phyloP scores from a whole-genome alignment of 768 basidiomycete genomes.

The Auricularia auricula-judae region DNA sequence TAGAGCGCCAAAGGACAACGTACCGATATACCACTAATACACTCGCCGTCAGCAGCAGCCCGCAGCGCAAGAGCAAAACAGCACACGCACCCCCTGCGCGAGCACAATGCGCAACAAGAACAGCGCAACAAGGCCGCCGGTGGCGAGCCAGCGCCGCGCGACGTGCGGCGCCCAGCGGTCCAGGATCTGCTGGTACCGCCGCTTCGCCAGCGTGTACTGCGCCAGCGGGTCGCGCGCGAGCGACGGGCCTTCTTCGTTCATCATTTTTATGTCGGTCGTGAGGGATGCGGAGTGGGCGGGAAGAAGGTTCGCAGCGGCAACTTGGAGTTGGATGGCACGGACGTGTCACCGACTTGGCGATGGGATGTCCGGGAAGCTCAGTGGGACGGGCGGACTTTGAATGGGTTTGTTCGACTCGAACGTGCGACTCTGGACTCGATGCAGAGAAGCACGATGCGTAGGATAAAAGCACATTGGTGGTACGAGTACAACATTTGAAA shows the following conservation, averaged over 20 bases:
- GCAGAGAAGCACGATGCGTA: too few species aligned
- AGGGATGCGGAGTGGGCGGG: too few species aligned
- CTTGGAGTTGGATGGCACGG: too few species aligned
- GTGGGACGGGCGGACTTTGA: too few species aligned
- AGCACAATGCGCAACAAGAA: constrained; percentile 82
- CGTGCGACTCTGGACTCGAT: too few species aligned
- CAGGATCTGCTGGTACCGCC: constrained; percentile 79
- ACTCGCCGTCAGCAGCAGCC: constrained; percentile 7
- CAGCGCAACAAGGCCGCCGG: constrained; percentile 53
- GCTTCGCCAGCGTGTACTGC: constrained; percentile 15
- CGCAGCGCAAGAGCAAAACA: neutral
- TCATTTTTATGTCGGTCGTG: neutral
- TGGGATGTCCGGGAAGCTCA: too few species aligned
- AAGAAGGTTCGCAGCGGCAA: too few species aligned
- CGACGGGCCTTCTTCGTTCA: neutral
- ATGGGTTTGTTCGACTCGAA: too few species aligned
- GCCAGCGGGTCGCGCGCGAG: neutral
- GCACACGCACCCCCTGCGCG: constrained; percentile 70
- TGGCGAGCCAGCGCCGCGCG: constrained; percentile 80
- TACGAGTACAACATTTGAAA: too few species aligned
- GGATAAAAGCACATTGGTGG: too few species aligned
- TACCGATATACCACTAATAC: constrained; percentile 84
- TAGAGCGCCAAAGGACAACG: constrained; percentile 15
- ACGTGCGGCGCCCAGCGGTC: constrained; percentile 89
- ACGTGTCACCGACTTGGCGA: too few species aligned